Evolutionary conservation across 2,329 filamentous ascomycete species (phyloP), one percentile per base, ranked within the genome.

Genomic region (Emergomyces orientalis): DNA sequence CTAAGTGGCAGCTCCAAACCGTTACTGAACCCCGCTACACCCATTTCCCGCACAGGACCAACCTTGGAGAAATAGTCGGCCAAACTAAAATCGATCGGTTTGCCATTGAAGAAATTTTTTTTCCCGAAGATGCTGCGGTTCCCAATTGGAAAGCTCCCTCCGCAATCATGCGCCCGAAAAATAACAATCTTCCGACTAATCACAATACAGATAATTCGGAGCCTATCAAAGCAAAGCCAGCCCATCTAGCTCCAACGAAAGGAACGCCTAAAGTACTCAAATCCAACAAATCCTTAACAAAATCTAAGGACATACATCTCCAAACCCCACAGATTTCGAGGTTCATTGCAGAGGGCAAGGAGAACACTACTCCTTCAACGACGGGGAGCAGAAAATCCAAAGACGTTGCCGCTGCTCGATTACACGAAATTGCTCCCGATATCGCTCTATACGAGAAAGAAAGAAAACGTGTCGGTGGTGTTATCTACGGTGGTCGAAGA

Each of bases 381-480:
- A 89, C 86, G 1, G 86, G 87, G 32, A 90, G 89, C 67, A 87
- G 94, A 62, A 94, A 90, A 69, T 93, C 94, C 17, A 99, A 97
- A 73, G 86, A 88, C 49, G 88, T 89, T 71, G 94, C 94, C 14
- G 78, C 88, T n/a, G 84, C 86, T 41, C 86, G 85, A 66, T 78
- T 97, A 8, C 90, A 94, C 61, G 83, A 85, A 43, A 80, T 93
- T 63, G 91, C 90, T 0, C 84, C 88, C 0, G 94, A 99, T 71
- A 91, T 97, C 70, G 88, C 88, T 1, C 79, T 95, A 39, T 99
- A 94, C 71, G 89, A 97, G 71, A 96, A 94, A 72, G 94, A 99
- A 77, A 91, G 85, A 79, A 97, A 96, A 78, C 86, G 94, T 25
- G 84, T 83, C 55, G 86, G 86, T 17, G 86, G 86, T 49, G 83